These are phyloP conservation scores for Datura wrightii DNA, from an alignment of 257 asterid species.

Conservation along the genomic window DNA sequence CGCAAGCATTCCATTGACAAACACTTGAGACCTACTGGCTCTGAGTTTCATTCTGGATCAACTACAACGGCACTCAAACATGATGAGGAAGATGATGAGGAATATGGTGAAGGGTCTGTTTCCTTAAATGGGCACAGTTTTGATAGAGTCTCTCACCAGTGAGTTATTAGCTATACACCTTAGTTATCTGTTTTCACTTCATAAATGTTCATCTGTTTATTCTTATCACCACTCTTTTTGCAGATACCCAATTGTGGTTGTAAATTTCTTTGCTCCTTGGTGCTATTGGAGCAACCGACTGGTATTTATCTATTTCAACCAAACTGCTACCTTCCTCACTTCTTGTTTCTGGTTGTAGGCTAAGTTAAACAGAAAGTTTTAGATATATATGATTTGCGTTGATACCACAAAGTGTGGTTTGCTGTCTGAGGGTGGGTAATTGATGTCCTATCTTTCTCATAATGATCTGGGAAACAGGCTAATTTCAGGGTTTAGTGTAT, in stretches of 20 bases:
- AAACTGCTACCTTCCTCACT: conserved; percentile 28
- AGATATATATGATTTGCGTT: not conserved
- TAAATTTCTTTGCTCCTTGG: conserved; percentile 97
- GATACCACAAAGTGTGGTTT: conserved; percentile 8
- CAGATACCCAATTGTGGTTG: conserved; percentile 84
- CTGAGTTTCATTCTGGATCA: conserved; percentile 74
- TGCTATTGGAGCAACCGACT: conserved; percentile 90
- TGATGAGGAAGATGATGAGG: conserved; percentile 80
- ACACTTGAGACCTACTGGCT: conserved; percentile 77
- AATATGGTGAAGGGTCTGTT: conserved; percentile 84
- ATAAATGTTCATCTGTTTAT: conserved; percentile 37
- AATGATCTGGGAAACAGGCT: not conserved
- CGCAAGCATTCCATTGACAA: conserved; percentile 83
- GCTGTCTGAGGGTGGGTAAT: conserved; percentile 5
- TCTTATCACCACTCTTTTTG: conserved; percentile 36
- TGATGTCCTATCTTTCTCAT: conserved; percentile 17
- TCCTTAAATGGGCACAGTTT: conserved; percentile 65
- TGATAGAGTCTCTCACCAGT: conserved; percentile 83
- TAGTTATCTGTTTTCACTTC: conserved; percentile 23
- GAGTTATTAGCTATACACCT: conserved; percentile 45
- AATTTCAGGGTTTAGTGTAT: not conserved
- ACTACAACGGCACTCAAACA: conserved; percentile 63
- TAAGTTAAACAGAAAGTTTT: conserved; percentile 10
- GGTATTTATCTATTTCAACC: conserved; percentile 51
- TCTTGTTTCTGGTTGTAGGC: conserved; percentile 30